Percentiles rank a stretch among this genome's conserved stretches.
Evolutionary conservation across 495 filamentous ascomycete genomes (phyloP).

Genomic region (Viridothelium virens): DNA sequence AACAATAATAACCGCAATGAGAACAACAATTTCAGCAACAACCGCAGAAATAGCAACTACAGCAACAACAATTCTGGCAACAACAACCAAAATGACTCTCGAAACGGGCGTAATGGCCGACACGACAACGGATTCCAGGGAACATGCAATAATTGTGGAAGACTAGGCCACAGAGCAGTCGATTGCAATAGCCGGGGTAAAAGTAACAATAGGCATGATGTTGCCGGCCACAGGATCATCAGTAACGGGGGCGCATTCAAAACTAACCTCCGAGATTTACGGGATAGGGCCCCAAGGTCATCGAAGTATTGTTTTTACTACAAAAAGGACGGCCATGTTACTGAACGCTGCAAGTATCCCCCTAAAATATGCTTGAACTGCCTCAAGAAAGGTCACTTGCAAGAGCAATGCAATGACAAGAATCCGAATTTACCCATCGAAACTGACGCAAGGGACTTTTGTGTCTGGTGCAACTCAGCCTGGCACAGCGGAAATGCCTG

Average conservation of each 20-base stretch:
- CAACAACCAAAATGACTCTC: background rate
- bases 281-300: background rate
- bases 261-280: background rate
- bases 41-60: background rate
- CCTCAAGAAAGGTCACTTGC: background rate
- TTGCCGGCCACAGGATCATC: background rate
- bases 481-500: background rate
- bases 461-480: background rate
- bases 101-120: background rate
- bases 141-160: background rate
- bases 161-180: background rate
- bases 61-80: background rate
- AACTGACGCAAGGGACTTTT: background rate
- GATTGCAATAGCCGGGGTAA: background rate
- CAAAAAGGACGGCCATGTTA: background rate
- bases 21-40: background rate
- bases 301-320: background rate
- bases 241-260: background rate
- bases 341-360: background rate
- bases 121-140: background rate
- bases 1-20: background rate
- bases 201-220: background rate
- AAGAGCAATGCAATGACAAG: background rate
- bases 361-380: background rate
- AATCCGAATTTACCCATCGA: constrained; percentile 1